Conservation (phyloP, 441 rosid species). For the Bocquillonia castaneifolia region DNA sequence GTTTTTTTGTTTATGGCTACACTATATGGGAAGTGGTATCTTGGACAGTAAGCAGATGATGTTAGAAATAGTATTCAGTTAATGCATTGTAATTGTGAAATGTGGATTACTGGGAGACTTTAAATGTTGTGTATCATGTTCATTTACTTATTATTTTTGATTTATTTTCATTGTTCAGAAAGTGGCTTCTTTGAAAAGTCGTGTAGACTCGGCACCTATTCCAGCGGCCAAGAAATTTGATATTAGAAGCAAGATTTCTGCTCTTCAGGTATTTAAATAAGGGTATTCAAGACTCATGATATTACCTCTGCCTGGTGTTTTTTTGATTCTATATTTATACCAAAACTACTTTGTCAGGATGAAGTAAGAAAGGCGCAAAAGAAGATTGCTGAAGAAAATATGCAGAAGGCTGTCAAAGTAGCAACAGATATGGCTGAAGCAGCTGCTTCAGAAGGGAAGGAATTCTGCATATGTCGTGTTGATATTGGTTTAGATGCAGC, state of each 20-base stretch:
- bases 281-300: not conserved
- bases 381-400: slow-evolving; percentile 82
- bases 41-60: not conserved
- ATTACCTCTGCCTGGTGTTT: not conserved
- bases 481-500: slow-evolving; percentile 89
- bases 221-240: slow-evolving; percentile 91
- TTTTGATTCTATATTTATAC: not conserved
- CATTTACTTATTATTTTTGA: not conserved
- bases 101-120: not conserved
- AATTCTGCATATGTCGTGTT: slow-evolving; percentile 61
- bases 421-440: slow-evolving; percentile 62
- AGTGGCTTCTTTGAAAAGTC: slow-evolving; percentile 76
- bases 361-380: slow-evolving; percentile 72
- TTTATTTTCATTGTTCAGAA: slow-evolving; percentile 36
- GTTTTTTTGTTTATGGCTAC: not conserved
- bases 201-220: slow-evolving; percentile 64
- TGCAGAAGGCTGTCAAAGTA: slow-evolving; percentile 59
- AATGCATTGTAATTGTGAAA: not conserved
- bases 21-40: not conserved
- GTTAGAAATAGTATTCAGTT: not conserved
- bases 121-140: not conserved
- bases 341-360: slow-evolving; percentile 35
- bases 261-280: slow-evolving; percentile 59
- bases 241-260: slow-evolving; percentile 63
- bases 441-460: slow-evolving; percentile 69